These are phyloP conservation scores for Schizophyllum amplum DNA, from an alignment of 1,284 basidiomycete genomes.

Conservation along the genomic window DNA sequence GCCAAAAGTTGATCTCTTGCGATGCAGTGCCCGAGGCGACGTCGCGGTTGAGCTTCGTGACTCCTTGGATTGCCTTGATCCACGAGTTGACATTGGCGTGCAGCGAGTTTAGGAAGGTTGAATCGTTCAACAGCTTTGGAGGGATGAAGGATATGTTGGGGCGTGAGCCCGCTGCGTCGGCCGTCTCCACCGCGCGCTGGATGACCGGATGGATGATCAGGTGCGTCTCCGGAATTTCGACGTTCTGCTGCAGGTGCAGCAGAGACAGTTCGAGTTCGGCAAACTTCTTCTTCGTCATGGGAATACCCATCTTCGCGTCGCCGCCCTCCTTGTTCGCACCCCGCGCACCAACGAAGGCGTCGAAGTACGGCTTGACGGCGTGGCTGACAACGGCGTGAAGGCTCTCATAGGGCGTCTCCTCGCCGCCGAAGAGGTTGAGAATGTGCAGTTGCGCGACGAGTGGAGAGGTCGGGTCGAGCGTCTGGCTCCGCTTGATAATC, in stretches of 20 bases:
- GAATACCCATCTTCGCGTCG: slow-evolving; percentile 90
- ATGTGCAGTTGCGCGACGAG: slow-evolving; percentile 87
- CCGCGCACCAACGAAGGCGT: slow-evolving; percentile 83
- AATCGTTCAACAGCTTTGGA: slow-evolving; percentile 71
- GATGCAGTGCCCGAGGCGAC: slow-evolving; percentile 95
- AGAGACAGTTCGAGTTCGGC: slow-evolving; percentile 96
- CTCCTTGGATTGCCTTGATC: slow-evolving; percentile 97
- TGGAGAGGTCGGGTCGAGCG: slow-evolving; percentile 72
- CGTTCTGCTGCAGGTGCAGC: slow-evolving; percentile 95
- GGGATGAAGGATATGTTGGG: slow-evolving; percentile 77
- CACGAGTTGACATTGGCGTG: slow-evolving; percentile 94
- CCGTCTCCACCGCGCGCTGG: slow-evolving; percentile 80
- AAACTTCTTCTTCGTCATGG: slow-evolving; percentile 99
- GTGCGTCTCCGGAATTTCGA: slow-evolving; percentile 96
- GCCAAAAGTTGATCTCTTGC: slow-evolving; percentile 99
- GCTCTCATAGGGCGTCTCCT: slow-evolving; percentile 91
- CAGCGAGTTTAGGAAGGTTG: slow-evolving; percentile 87
- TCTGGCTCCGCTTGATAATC: slow-evolving; percentile 81
- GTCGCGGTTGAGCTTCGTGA: slow-evolving; percentile 90
- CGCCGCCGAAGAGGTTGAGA: slow-evolving; percentile 86
- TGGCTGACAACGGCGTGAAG: slow-evolving; percentile 94
- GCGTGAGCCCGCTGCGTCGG: slow-evolving; percentile 46
- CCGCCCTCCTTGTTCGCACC: slow-evolving; percentile 67
- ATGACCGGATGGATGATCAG: slow-evolving; percentile 90
- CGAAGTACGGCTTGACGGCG: slow-evolving; percentile 97